Percentiles rank a stretch among this genome's conserved stretches.
phyloP scores from a whole-genome alignment of 441 rosid genomes.

The Metrosideros polymorpha region DNA sequence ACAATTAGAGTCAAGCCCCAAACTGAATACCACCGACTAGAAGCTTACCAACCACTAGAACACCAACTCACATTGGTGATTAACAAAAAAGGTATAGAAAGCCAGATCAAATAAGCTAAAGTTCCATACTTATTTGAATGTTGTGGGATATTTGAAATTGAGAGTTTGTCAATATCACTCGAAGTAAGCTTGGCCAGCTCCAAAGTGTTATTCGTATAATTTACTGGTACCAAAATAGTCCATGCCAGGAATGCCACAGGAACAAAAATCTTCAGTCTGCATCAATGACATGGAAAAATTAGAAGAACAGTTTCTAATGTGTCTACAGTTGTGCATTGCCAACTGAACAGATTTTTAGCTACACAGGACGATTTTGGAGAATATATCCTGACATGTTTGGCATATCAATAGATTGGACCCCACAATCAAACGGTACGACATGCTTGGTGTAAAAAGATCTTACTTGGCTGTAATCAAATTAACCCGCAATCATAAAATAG shows the following conservation, averaged over 20 bases:
- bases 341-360: neutral
- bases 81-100: neutral
- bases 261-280: constrained; percentile 83
- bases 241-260: constrained; percentile 79
- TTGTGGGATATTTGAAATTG: constrained; percentile 70
- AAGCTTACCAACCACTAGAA: neutral
- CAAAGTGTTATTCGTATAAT: constrained; percentile 45
- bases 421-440: neutral
- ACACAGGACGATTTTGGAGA: neutral
- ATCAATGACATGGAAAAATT: neutral
- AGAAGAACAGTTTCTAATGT: neutral
- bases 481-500: neutral
- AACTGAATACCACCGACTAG: neutral
- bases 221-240: constrained; percentile 75
- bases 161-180: constrained; percentile 81
- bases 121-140: constrained; percentile 45
- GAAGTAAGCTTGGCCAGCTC: constrained; percentile 33
- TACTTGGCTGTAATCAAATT: neutral
- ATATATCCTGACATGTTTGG: neutral
- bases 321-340: neutral
- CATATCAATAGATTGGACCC: neutral
- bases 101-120: neutral
- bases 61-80: neutral
- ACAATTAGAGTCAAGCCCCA: neutral
- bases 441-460: neutral